Base-by-base conservation (phyloP, 441 rosid genomes). In the Melastoma candidum region DNA sequence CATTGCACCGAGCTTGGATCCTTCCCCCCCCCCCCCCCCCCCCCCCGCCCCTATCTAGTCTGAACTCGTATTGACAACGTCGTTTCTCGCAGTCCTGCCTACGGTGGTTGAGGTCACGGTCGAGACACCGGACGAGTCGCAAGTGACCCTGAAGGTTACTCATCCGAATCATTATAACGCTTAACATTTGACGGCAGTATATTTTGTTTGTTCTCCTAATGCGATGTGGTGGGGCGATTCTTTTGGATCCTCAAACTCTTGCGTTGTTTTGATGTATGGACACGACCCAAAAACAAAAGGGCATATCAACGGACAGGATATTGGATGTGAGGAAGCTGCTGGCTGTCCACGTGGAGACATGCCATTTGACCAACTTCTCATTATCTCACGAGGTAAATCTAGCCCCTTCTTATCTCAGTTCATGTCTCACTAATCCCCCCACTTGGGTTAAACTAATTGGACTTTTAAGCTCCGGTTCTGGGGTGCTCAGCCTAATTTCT, bases 291-390 rank as follows among this genome's bases (percentile, higher is more conserved):
- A 27, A 41, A 17, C 26, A 26, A 9, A 51, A 84, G 93, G 88
- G 88, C 4, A 81, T 84, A 51, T 84, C 93, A 12, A 81, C 93
- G 41, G 93, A 84, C 84, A 76, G 75, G 72, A 81, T 84, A 66
- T 66, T 84, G 64, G 93, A 81, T 58, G 81, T 84, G 46, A 68
- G 88, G 54, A 84, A 71, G 81, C 85, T 81, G 22, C 61, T 84
- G 41, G 85, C 73, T 26, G 88, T 84, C 56, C 77, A 84, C 54
- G 73, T 81, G 39, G 81, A 79, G 70, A 84, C 88, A 3, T 81
- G 93, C 53, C 88, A 81, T 58, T 67, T 84, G 68, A 84, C 93
- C 63, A 81, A 76, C 71, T 66, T 79, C 50, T 69, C 84, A 55
- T 24, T 84, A 8, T 72, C 84, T 49, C 93, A 84, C 49, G 86